Evolutionary conservation across 257 asterid species (phyloP), one percentile per base, ranked within the genome.

Genomic region (Nyctanthes arbortristis): DNA sequence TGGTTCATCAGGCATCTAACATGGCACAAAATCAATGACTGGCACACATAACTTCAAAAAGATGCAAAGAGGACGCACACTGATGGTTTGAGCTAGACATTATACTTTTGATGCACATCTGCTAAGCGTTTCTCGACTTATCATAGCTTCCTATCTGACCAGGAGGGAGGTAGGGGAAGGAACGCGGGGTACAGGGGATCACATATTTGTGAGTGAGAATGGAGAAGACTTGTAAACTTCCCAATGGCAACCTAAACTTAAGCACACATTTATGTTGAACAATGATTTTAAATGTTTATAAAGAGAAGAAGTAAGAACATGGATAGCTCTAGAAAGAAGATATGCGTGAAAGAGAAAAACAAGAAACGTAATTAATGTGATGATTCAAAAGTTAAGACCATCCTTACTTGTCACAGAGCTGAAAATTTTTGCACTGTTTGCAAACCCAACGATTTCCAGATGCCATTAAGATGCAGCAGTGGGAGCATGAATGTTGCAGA

Each of bases 381-480:
- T 29, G 13, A 45, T 57, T 68, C 52, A 70, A 70, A 63, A 49
- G 34, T 39, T 25, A 66, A 57, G 63, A 27, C 61, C 68, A 69
- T 60, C 30, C 84, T 80, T 78, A 93, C 99, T 79, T 86, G 66
- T 86, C 96, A 67, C 99, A 93, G 11, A 93, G 88, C 81, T 87
- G 93, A 68, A 94, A 89, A 49, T 81, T 88, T 81, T 81, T 92
- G 81, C 99, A 91, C 73, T 81, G 94, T 73, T 70, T 89, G 88
- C 99, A 94, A 75, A 72, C 88, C 99, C 97, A 94, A 68, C 85
- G 84, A 66, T 75, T 87, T 71, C 97, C 99, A 77, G 92, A 89
- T 63, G 85, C 92, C 96, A 94, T 89, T 65, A 91, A 73, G 65
- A 80, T 70, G 81, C 97, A 89, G 82, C 99, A 94, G 68, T 91